Base-by-base conservation (phyloP, 2,329 filamentous ascomycete species). In the Endoconidiophora laricicola region DNA sequence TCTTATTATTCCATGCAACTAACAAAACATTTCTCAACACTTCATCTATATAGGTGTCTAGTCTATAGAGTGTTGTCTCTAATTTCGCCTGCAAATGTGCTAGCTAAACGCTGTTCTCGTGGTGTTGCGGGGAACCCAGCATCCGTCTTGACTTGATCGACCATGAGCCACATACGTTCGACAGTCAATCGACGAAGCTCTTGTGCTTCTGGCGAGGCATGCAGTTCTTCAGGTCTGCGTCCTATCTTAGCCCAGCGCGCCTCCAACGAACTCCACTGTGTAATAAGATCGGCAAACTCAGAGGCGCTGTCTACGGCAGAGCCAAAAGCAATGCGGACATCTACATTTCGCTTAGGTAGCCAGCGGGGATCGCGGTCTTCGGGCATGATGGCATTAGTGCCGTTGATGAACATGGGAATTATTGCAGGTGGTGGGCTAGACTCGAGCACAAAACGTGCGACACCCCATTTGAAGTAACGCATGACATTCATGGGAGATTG, bases 391-490 rank as follows among this genome's bases (percentile, higher is more conserved):
- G 82, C 67, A 61, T 95, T 83, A 14, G 84, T 83, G 24, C 91
- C 91, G 59, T 95, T 86, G 46, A 96, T 81, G 71, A 93, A 98
- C 66, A 98, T 90, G 41, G 91, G 87, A 36, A 98, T 75, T 18
- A 98, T 75, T 57, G 93, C 85, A 0, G 91, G 91, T 55, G 84
- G 80, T 2, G 86, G 86, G 45, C 90, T 83, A 44, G 82, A 78
- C 64, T 98, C 91, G 44, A 98, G 76, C 52, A 98, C 91, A 52
- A 96, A 72, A 2, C 91, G 78, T 5, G 90, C 86, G 1, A 96
- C 73, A 1, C 91, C 91, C 91, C 91, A 98, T 69, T 94, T 95
- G 76, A 96, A 96, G 67, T 98, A 98, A 26, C 91, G 83, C 71
- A 96, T 81, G 6, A 81, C 78, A 58, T 79, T 78, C 40, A 79